These are phyloP conservation scores for Fraxinus cuspidata DNA, from an alignment of 257 asterid genomes.

Conservation along the genomic window DNA sequence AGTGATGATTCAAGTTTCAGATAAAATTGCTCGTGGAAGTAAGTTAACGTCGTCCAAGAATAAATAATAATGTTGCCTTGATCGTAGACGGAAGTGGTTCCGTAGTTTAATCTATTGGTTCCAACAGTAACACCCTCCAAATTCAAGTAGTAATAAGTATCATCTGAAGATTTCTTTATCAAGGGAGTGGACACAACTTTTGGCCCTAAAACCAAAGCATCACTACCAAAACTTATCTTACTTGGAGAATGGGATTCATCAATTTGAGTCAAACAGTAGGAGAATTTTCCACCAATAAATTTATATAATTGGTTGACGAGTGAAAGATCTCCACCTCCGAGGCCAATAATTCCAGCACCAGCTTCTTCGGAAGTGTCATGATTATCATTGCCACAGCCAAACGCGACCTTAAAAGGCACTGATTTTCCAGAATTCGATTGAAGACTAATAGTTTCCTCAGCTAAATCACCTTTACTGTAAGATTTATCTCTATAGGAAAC, in stretches of 20 bases:
- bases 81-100: neutral
- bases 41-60: constrained; percentile 60
- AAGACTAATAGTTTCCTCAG: constrained; percentile 46
- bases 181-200: constrained; percentile 46
- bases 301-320: constrained; percentile 40
- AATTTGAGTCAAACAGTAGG: constrained; percentile 47
- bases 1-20: constrained; percentile 24
- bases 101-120: neutral
- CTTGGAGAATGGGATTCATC: constrained; percentile 28
- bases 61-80: constrained; percentile 56
- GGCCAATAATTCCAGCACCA: constrained; percentile 47
- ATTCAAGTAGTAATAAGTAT: constrained; percentile 41
- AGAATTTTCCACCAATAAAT: constrained; percentile 42
- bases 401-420: constrained; percentile 30
- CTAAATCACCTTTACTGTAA: constrained; percentile 40
- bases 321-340: constrained; percentile 50
- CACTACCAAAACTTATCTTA: constrained; percentile 50
- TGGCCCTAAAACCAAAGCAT: constrained; percentile 34
- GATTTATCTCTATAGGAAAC: constrained; percentile 43
- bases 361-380: constrained; percentile 34
- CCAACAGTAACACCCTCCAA: constrained; percentile 50
- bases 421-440: constrained; percentile 16
- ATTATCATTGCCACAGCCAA: constrained; percentile 59
- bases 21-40: constrained; percentile 33
- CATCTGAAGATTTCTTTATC: constrained; percentile 22